Percentiles rank a stretch among this genome's conserved stretches.
These are phyloP conservation scores for Colletotrichum lindemuthianum DNA, from an alignment of 2,329 filamentous ascomycete genomes.

Conservation along the genomic window DNA sequence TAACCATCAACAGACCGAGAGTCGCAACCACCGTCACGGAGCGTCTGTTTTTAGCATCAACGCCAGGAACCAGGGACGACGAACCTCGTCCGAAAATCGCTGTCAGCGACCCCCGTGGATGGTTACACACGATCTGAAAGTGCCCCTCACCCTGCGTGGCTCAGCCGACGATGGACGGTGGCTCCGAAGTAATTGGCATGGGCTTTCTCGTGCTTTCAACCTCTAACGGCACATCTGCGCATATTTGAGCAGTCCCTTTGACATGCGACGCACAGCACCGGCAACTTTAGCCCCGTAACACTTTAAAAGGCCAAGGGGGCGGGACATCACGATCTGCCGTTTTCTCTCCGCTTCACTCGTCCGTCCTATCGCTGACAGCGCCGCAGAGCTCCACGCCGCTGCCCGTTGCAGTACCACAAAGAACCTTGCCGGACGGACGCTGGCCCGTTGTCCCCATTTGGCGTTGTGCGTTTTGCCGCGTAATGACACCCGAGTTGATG, in stretches of 20 bases:
- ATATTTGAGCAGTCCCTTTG: neutral
- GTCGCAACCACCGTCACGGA: neutral
- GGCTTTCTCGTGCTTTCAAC: neutral
- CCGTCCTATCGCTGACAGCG: constrained; percentile 1
- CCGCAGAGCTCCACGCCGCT: neutral
- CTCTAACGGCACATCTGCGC: constrained; percentile 7
- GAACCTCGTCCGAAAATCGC: constrained; percentile 17
- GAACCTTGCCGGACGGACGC: neutral
- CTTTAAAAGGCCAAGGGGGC: constrained; percentile 1
- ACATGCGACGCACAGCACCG: constrained; percentile 10
- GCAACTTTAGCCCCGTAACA: neutral
- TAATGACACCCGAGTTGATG: too few species aligned
- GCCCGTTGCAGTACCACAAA: neutral
- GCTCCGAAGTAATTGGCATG: constrained; percentile 2
- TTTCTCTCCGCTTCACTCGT: constrained; percentile 4
- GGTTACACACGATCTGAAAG: constrained; percentile 13
- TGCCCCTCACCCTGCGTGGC: constrained; percentile 1
- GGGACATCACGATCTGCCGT: constrained; percentile 19
- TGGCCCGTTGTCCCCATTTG: too few species aligned
- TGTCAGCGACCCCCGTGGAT: constrained; percentile 10
- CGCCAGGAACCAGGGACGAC: neutral
- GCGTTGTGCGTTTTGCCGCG: too few species aligned
- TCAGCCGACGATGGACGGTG: constrained; percentile 1
- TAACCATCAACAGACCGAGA: neutral
- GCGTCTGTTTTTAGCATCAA: constrained; percentile 17